phyloP scores from a whole-genome alignment of 331 rosid species.

The Quercus phellos region DNA sequence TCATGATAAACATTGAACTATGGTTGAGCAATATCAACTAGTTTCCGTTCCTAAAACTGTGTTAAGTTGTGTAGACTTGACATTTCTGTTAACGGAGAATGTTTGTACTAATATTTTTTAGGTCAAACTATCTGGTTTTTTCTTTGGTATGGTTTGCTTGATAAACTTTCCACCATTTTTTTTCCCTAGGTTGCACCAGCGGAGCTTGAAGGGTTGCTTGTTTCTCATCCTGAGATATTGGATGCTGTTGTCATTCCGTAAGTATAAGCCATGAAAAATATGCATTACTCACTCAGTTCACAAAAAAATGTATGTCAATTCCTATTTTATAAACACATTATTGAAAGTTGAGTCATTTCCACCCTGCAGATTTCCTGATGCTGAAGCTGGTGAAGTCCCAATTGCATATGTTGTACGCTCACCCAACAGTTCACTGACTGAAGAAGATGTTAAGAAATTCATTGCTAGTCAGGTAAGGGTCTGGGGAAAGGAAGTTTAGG shows the following conservation, averaged over 20 bases:
- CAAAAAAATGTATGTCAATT: no score
- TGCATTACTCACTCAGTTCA: neutral
- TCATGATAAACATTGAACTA: no score
- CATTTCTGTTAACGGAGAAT: no score
- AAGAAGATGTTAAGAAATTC: slow-evolving; percentile 53
- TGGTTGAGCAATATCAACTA: no score
- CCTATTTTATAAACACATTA: neutral
- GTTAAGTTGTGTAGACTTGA: no score
- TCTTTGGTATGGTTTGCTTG: neutral
- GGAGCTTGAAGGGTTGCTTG: slow-evolving; percentile 79
- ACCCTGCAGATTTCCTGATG: slow-evolving; percentile 66
- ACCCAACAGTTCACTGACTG: slow-evolving; percentile 61
- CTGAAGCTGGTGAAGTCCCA: slow-evolving; percentile 83
- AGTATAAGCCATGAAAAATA: slow-evolving; percentile 16
- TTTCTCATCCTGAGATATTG: slow-evolving; percentile 80
- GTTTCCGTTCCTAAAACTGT: no score
- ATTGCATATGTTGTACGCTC: slow-evolving; percentile 55
- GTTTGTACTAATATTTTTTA: neutral
- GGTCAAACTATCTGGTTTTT: neutral
- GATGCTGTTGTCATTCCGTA: slow-evolving; percentile 96
- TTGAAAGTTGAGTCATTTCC: neutral
- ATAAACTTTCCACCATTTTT: neutral
- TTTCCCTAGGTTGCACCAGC: slow-evolving; percentile 82
- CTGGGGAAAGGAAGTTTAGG: neutral
- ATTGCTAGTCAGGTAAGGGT: slow-evolving; percentile 56